A percentile compares a stretch with the other conserved stretches of the same genome.
These are phyloP conservation scores for Collybiopsis luxurians DNA, from an alignment of 768 basidiomycete species.

Conservation along the genomic window DNA sequence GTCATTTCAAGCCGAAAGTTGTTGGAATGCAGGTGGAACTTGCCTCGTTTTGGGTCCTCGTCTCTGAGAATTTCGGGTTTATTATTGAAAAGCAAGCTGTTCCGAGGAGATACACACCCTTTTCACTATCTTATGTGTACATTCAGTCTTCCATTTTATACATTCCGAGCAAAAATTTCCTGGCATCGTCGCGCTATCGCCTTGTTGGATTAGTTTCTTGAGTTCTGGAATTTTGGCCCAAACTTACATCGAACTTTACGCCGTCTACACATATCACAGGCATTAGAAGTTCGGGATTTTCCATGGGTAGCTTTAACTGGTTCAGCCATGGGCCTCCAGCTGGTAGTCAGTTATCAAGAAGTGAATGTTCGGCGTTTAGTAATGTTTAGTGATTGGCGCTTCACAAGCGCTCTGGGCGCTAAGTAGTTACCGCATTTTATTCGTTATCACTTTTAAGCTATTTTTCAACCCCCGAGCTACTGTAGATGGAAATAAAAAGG, in stretches of 20 bases:
- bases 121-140: background rate
- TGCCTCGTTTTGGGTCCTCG: constrained; percentile 7
- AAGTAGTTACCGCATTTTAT: too few relatives aligned
- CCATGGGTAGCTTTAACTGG: too few relatives aligned
- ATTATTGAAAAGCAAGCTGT: background rate
- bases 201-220: constrained; percentile 16
- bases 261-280: too few relatives aligned
- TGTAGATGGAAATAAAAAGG: too few relatives aligned
- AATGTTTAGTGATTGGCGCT: background rate
- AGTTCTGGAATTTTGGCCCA: background rate
- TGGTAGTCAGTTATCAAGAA: too few relatives aligned
- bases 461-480: too few relatives aligned
- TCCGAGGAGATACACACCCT: background rate
- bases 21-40: background rate
- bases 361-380: background rate
- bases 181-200: constrained; percentile 43
- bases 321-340: too few relatives aligned
- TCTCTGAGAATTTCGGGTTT: background rate
- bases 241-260: too few relatives aligned
- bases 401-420: background rate
- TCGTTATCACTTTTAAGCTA: too few relatives aligned
- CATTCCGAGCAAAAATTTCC: constrained; percentile 40
- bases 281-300: too few relatives aligned
- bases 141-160: constrained; percentile 25
- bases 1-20: background rate